Percentiles rank a stretch among this genome's conserved stretches.
Conservation (phyloP, 345 rosid species). For the Populus nigra region DNA sequence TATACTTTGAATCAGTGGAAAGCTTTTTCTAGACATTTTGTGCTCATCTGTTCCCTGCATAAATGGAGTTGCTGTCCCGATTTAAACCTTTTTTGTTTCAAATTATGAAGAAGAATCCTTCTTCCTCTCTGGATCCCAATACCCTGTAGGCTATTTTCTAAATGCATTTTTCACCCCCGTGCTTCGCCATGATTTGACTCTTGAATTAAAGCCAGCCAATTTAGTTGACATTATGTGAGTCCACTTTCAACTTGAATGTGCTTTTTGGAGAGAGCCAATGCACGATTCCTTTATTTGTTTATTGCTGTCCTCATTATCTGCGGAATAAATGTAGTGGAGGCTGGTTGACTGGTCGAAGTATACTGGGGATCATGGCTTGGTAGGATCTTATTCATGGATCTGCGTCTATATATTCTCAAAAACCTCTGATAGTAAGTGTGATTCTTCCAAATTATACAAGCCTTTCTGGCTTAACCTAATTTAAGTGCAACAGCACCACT, state of each 20-base stretch:
- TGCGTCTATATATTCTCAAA: too few relatives aligned
- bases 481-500: too few relatives aligned
- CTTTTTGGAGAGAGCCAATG: background rate
- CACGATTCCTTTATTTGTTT: background rate
- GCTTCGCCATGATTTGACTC: background rate
- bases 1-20: conserved; percentile 23
- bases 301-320: background rate
- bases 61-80: conserved; percentile 26
- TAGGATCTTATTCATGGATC: too few relatives aligned
- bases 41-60: conserved; percentile 15
- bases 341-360: too few relatives aligned
- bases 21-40: conserved; percentile 22
- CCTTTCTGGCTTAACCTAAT: too few relatives aligned
- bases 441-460: too few relatives aligned
- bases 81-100: conserved; percentile 1
- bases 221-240: background rate
- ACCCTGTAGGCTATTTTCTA: background rate
- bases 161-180: background rate
- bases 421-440: too few relatives aligned
- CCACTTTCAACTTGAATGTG: background rate
- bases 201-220: background rate
- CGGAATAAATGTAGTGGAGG: background rate
- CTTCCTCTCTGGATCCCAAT: background rate
- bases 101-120: background rate
- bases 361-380: too few relatives aligned